Conservation (phyloP, 345 rosid species). For the Pistacia vera region DNA sequence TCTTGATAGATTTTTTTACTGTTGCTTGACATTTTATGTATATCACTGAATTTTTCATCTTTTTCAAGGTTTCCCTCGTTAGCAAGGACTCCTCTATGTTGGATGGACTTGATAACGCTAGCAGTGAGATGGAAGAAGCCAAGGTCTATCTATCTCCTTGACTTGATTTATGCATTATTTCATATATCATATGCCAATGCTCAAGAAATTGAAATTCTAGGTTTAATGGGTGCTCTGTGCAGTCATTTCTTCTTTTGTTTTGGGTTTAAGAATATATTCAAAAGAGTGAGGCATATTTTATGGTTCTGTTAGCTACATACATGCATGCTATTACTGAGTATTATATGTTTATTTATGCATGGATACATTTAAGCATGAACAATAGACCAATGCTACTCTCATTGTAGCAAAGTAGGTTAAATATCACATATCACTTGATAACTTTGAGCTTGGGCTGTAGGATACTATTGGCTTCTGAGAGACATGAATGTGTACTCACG, state of each 20-base stretch:
- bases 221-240: constrained; percentile 1
- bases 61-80: constrained; percentile 91
- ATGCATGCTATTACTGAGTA: neutral
- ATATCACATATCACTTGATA: neutral
- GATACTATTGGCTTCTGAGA: neutral
- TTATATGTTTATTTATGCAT: neutral
- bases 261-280: neutral
- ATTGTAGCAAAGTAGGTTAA: neutral
- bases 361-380: neutral
- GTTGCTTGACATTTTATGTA: constrained; percentile 14
- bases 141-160: constrained; percentile 61
- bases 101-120: constrained; percentile 97
- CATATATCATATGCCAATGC: neutral
- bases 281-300: neutral
- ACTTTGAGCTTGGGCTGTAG: neutral
- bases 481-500: neutral
- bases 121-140: constrained; percentile 92
- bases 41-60: constrained; percentile 24
- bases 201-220: neutral
- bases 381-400: neutral
- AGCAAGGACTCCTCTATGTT: constrained; percentile 99
- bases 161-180: constrained; percentile 13
- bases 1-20: constrained; percentile 13
- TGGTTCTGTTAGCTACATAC: neutral
- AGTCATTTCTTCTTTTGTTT: neutral